Base-by-base conservation (phyloP, 768 basidiomycete genomes). In the Tricholoma furcatifolium region DNA sequence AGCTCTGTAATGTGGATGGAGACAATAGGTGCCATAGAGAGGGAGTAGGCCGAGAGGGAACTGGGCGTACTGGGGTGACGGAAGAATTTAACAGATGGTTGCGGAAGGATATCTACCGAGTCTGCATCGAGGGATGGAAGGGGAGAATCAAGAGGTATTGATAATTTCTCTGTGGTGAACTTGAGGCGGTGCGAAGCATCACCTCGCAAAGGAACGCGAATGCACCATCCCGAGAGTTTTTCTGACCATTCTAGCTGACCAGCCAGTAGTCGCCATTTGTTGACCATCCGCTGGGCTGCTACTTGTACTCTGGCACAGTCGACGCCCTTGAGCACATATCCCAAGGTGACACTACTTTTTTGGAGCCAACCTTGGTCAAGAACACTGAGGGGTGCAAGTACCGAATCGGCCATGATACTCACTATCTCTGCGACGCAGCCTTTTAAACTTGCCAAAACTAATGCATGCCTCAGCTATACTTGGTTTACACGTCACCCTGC, bases 231-330 rank as follows among this genome's bases (percentile, higher is more conserved):
- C 27, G 32, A 52, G 18, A 32, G 24, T n/a, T 32, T 17, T 17
- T 32, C 17, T 5, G 44, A 45, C 43, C 43, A 49, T 18, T 54
- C 47, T 2, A 49, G 35, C n/a, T 43, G 47, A n/a, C 53, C 53
- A 3, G 53, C 53, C n/a, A 54, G 41, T 11, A 54, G 41, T 15
- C 53, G 46, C 53, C 53, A 54, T 17, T 54, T 54, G n/a, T 54
- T 23, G 41, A 49, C 32, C 34, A 54, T 6, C 8, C 53, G 53
- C n/a, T 38, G 43, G 14, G 47, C 53, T 4, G 53, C 47, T 9
- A 40, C 53, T 38, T 54, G 42, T 14, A 54, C 4, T 2, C 10
- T 31, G 14, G 47, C 24, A 12, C 15, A 32, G 30, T 54, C 47
- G 10, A 38, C 40, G 43, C 42, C 24, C 12, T 49, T 54, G 32